Evolutionary conservation across 192 early-diverging fungal species (phyloP).

Genomic region (Chytriomyces hyalinus): DNA sequence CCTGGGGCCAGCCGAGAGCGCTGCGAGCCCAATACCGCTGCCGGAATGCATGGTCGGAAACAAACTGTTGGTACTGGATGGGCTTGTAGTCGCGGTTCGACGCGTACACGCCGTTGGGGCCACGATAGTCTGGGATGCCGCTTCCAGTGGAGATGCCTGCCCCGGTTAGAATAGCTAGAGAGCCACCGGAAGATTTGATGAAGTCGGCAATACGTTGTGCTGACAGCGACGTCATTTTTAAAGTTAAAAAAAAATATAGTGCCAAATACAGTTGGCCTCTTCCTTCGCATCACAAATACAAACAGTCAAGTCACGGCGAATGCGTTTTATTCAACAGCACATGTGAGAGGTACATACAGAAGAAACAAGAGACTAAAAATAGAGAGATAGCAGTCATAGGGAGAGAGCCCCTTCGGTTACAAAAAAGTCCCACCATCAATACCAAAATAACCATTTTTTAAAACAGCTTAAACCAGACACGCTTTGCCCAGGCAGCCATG

Average conservation of each 20-base stretch:
- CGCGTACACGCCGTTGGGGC: constrained; percentile 57
- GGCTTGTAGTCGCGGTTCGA: constrained; percentile 72
- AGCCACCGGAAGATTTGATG: constrained; percentile 22
- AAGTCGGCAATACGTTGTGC: constrained; percentile 25
- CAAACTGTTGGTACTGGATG: constrained; percentile 71
- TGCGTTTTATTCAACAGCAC: no score
- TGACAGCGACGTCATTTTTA: no score
- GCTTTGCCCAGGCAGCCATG: not conserved
- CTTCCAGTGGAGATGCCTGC: constrained; percentile 57
- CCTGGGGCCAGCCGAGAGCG: constrained; percentile 79
- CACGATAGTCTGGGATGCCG: constrained; percentile 81
- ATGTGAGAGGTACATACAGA: no score
- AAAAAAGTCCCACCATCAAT: no score
- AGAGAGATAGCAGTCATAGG: no score
- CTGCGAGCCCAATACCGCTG: constrained; percentile 93
- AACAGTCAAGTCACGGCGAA: no score
- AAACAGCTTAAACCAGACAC: not conserved
- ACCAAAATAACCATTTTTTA: not conserved
- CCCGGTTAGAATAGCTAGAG: constrained; percentile 37
- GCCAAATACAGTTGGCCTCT: no score
- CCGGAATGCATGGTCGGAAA: constrained; percentile 59
- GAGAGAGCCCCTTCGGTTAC: no score
- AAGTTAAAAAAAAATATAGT: no score
- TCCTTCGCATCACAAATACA: no score
- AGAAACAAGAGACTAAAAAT: no score